A percentile compares a stretch with the other conserved stretches of the same genome.
Evolutionary conservation across 176 grass and related monocot genomes (phyloP).

Genomic region (Raddia distichophylla): DNA sequence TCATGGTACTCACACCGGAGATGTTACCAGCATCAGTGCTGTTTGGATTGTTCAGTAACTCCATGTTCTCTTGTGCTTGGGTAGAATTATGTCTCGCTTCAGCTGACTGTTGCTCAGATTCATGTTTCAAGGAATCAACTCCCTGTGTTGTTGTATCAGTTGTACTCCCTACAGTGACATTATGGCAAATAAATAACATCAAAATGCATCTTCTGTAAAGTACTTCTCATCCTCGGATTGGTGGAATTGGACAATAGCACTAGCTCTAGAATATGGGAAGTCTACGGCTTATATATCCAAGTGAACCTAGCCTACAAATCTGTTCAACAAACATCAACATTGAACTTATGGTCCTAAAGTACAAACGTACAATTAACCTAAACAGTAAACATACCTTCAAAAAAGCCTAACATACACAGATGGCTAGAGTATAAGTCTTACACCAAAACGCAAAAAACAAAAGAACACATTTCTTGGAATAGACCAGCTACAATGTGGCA

Average conservation of each 20-base stretch:
- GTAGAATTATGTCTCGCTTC: conserved; percentile 49
- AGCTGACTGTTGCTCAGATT: conserved; percentile 36
- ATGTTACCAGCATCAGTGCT: conserved; percentile 34
- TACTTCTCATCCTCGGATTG: conserved; percentile 5
- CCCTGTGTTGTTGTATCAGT: conserved; percentile 33
- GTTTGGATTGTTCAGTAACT: conserved; percentile 37
- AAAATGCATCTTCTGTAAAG: conserved; percentile 31
- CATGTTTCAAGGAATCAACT: conserved; percentile 36
- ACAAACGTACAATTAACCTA: neutral
- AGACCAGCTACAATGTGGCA: neutral
- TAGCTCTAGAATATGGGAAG: conserved; percentile 33
- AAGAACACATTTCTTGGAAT: conserved; percentile 41
- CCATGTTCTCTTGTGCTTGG: conserved; percentile 41
- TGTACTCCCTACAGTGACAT: conserved; percentile 41
- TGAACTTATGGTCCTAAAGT: conserved; percentile 23
- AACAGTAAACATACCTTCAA: conserved; percentile 5
- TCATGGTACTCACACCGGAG: conserved; percentile 35
- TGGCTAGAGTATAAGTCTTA: conserved; percentile 9
- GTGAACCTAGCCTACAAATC: neutral
- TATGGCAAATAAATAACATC: conserved; percentile 37
- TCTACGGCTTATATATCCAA: conserved; percentile 1
- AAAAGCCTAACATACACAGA: neutral
- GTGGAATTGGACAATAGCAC: neutral
- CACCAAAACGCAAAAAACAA: conserved; percentile 11
- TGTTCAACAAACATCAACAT: conserved; percentile 29